Evolutionary conservation across 2,329 filamentous ascomycete species (phyloP).

Genomic region (Exophiala bonariae): DNA sequence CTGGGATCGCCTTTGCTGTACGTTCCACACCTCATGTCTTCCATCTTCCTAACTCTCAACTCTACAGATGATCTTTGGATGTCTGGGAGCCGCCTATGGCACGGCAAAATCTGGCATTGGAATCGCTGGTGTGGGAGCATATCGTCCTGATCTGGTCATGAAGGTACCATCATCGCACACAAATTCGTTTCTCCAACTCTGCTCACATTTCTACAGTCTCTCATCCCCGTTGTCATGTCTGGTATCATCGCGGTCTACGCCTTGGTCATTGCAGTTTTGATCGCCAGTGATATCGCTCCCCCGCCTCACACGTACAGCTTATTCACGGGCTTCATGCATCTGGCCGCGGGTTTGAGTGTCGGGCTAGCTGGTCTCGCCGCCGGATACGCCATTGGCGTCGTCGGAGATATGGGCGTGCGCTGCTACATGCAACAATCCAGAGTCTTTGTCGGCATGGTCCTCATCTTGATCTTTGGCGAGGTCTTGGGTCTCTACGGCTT

Average conservation of each 20-base stretch:
- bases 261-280: slow-evolving; percentile 93
- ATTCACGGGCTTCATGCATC: slow-evolving; percentile 90
- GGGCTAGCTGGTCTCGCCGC: slow-evolving; percentile 90
- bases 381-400: slow-evolving; percentile 93
- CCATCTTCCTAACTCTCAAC: neutral
- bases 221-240: slow-evolving; percentile 75
- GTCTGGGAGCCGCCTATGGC: slow-evolving; percentile 66
- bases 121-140: slow-evolving; percentile 66
- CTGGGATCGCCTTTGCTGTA: slow-evolving; percentile 51
- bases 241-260: slow-evolving; percentile 99
- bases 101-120: slow-evolving; percentile 69
- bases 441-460: slow-evolving; percentile 97
- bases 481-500: slow-evolving; percentile 94
- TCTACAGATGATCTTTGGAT: slow-evolving; percentile 52
- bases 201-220: slow-evolving; percentile 37
- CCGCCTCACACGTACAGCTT: slow-evolving; percentile 73
- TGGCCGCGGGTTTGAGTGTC: slow-evolving; percentile 85
- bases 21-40: neutral
- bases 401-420: slow-evolving; percentile 88
- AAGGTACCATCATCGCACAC: slow-evolving; percentile 47
- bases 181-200: neutral
- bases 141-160: slow-evolving; percentile 68
- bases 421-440: slow-evolving; percentile 95
- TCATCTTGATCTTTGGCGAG: slow-evolving; percentile 98
- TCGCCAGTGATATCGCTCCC: slow-evolving; percentile 82